A percentile compares a stretch with the other conserved stretches of the same genome.
Conservation (phyloP, 345 rosid genomes). For the Sonneratia alba region DNA sequence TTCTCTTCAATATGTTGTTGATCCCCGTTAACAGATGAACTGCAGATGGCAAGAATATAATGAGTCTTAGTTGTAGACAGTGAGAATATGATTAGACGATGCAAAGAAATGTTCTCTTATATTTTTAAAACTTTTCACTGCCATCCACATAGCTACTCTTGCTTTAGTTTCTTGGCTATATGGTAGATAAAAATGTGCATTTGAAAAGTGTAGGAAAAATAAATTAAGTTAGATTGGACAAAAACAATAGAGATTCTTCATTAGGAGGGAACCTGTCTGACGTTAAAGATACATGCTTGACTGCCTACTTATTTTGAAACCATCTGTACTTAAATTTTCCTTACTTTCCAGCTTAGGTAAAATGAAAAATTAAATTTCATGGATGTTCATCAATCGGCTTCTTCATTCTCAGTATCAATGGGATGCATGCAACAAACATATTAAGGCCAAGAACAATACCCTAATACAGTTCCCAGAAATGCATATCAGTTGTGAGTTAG, state of each 20-base stretch:
- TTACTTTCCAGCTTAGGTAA: not conserved
- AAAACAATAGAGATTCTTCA: not conserved
- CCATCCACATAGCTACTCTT: not conserved
- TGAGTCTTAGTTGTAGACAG: too few species aligned
- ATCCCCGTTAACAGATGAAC: not conserved
- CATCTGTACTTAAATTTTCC: not conserved
- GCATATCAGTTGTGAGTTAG: not conserved
- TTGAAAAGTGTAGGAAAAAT: not conserved
- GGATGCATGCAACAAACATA: not conserved
- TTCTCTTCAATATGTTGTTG: not conserved
- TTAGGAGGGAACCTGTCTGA: not conserved
- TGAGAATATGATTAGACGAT: not conserved
- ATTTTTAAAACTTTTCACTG: too few species aligned
- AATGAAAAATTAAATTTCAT: not conserved
- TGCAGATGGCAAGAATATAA: not conserved
- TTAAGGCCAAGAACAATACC: not conserved
- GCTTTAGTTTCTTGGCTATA: not conserved
- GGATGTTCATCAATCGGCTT: not conserved
- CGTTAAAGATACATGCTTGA: not conserved
- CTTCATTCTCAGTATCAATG: not conserved
- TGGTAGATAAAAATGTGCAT: not conserved
- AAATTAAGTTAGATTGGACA: not conserved
- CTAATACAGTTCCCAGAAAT: not conserved
- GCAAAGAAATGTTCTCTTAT: too few species aligned
- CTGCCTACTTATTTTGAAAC: not conserved